phyloP scores from a whole-genome alignment of 2,329 filamentous ascomycete species.

The Ramularia collo-cygni region DNA sequence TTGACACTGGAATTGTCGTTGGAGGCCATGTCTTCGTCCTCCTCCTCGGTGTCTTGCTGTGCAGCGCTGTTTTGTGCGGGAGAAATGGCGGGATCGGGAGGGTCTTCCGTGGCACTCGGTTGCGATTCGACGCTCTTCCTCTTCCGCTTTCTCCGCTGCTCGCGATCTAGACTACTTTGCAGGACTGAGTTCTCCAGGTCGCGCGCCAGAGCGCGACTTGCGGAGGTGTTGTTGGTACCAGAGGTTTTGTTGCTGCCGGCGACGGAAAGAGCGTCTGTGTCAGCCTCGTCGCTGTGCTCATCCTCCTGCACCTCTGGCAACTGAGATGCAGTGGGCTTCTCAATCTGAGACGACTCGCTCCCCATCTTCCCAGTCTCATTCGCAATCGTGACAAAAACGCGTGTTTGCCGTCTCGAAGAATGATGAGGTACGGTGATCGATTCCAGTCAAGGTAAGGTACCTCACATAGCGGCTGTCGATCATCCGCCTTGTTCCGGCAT shows the following conservation, averaged over 20 bases:
- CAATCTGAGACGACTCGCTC: conserved; percentile 11
- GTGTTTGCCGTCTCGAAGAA: no score
- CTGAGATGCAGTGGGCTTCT: conserved; percentile 5
- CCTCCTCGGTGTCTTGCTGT: no score
- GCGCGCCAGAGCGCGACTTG: conserved; percentile 7
- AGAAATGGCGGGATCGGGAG: no score
- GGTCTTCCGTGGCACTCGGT: neutral
- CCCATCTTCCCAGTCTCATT: conserved; percentile 7
- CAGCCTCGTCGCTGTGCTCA: no score
- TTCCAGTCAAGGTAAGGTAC: no score
- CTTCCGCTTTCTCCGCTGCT: conserved; percentile 7
- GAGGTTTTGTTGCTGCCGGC: conserved; percentile 1
- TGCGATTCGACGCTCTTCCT: conserved; percentile 5
- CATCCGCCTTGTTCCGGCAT: no score
- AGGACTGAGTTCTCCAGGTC: conserved; percentile 7
- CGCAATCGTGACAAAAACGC: neutral
- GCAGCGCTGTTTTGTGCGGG: no score
- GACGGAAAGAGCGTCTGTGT: neutral
- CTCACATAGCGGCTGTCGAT: no score
- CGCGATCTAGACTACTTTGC: conserved; percentile 4
- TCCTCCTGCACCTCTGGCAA: neutral
- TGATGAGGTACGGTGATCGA: no score
- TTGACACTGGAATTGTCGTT: no score
- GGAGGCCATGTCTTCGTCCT: no score
- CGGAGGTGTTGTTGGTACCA: conserved; percentile 1